A percentile compares a stretch with the other conserved stretches of the same genome.
These are phyloP conservation scores for Escovopsis sp. DNA, from an alignment of 2,329 filamentous ascomycete species.

Conservation along the genomic window DNA sequence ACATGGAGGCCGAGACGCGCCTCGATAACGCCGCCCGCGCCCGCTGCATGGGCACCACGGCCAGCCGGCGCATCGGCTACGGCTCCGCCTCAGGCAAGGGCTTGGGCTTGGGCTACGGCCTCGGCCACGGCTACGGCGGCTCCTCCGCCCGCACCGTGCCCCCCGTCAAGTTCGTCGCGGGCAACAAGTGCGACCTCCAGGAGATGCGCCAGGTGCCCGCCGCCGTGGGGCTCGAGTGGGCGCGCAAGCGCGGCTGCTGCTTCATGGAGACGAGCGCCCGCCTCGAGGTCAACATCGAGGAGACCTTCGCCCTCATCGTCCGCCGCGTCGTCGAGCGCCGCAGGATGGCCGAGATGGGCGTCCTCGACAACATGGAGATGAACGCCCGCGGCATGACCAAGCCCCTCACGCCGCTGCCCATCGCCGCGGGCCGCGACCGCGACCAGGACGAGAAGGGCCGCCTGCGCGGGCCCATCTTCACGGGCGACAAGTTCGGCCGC, in stretches of 20 bases:
- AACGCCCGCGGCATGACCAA: slow-evolving; percentile 41
- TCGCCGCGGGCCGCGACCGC: slow-evolving; percentile 7
- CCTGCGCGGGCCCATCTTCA: slow-evolving; percentile 26
- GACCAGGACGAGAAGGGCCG: slow-evolving; percentile 30
- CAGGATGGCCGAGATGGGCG: slow-evolving; percentile 31
- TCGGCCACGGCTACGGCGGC: slow-evolving; percentile 13
- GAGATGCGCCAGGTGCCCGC: slow-evolving; percentile 54
- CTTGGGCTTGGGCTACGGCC: too few relatives aligned
- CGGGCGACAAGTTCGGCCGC: slow-evolving; percentile 28
- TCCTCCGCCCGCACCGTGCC: slow-evolving; percentile 38
- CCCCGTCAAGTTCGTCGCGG: slow-evolving; percentile 69
- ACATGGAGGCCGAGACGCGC: slow-evolving; percentile 61
- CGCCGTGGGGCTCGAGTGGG: slow-evolving; percentile 61
- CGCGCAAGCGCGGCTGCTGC: slow-evolving; percentile 53
- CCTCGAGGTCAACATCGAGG: slow-evolving; percentile 76
- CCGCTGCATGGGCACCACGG: slow-evolving; percentile 24
- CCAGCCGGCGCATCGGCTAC: slow-evolving; percentile 3
- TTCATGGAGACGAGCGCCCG: slow-evolving; percentile 84
- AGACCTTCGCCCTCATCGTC: slow-evolving; percentile 64
- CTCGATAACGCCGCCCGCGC: slow-evolving; percentile 45
- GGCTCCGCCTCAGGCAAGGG: too few relatives aligned
- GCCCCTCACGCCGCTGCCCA: slow-evolving; percentile 38
- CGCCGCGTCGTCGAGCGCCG: slow-evolving; percentile 45
- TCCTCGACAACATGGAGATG: slow-evolving; percentile 24
- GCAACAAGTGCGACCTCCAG: slow-evolving; percentile 75